These are phyloP conservation scores for Eucalyptus tenuipes DNA, from an alignment of 345 rosid species.

Conservation along the genomic window DNA sequence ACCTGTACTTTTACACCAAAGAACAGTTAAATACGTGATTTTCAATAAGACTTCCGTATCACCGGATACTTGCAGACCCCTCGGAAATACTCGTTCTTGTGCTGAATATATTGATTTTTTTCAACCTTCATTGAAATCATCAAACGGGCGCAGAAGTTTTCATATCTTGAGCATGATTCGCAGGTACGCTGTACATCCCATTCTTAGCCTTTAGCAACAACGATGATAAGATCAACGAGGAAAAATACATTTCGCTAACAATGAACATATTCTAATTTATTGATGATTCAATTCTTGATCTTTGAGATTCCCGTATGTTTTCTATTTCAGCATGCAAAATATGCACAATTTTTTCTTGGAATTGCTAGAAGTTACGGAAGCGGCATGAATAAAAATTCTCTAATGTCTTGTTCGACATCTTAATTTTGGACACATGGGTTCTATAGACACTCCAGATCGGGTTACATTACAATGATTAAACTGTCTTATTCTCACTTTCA, in stretches of 20 bases:
- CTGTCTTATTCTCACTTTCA: neutral
- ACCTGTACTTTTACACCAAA: neutral
- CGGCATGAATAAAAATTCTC: neutral
- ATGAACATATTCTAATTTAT: neutral
- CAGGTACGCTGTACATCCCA: neutral
- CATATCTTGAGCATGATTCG: neutral
- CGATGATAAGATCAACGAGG: neutral
- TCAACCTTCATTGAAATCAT: neutral
- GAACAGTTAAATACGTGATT: neutral
- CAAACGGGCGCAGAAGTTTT: neutral
- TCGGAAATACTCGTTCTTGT: neutral
- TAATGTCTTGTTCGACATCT: neutral
- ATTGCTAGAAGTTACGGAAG: neutral
- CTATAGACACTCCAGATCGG: neutral
- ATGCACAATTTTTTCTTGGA: neutral
- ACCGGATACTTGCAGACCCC: neutral
- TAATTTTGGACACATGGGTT: neutral
- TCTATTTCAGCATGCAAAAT: neutral
- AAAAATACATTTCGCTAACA: neutral
- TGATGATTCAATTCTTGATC: neutral
- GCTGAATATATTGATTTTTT: neutral
- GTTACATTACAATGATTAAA: neutral
- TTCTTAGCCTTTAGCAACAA: neutral
- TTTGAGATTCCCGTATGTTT: neutral
- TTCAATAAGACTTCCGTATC: neutral